Evolutionary conservation across 2,329 filamentous ascomycete genomes (phyloP).

Genomic region (Penicillium sp.): DNA sequence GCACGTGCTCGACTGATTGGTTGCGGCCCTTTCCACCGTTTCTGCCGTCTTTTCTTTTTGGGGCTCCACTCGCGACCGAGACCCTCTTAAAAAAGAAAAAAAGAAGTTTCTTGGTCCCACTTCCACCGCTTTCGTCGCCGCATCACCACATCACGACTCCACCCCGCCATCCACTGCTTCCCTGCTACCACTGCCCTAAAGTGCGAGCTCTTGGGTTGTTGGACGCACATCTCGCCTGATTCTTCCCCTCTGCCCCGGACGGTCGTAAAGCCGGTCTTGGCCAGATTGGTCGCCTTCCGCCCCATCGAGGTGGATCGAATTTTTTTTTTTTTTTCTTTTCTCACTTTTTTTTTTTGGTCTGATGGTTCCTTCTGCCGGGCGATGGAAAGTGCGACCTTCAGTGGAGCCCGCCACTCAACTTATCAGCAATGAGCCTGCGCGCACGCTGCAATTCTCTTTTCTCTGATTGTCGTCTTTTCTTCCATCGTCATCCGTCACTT

Average conservation of each 20-base stretch:
- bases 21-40: constrained; percentile 5
- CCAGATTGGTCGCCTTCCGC: too few species aligned
- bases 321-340: constrained; percentile 3
- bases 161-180: too few species aligned
- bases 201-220: too few species aligned
- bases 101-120: background rate
- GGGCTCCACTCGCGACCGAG: too few species aligned
- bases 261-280: too few species aligned
- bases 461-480: background rate
- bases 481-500: background rate
- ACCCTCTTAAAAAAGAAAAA: too few species aligned
- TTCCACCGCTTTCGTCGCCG: constrained; percentile 9
- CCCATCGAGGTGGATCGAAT: background rate
- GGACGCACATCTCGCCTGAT: background rate
- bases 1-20: constrained; percentile 31
- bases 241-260: background rate
- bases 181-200: too few species aligned
- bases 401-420: constrained; percentile 13
- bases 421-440: constrained; percentile 8
- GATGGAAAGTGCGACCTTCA: background rate
- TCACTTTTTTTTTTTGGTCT: constrained; percentile 2
- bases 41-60: background rate
- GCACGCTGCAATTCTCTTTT: constrained; percentile 2
- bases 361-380: too few species aligned
- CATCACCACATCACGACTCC: background rate